phyloP scores from a whole-genome alignment of 2,329 filamentous ascomycete genomes.

The Colletotrichum sp. region DNA sequence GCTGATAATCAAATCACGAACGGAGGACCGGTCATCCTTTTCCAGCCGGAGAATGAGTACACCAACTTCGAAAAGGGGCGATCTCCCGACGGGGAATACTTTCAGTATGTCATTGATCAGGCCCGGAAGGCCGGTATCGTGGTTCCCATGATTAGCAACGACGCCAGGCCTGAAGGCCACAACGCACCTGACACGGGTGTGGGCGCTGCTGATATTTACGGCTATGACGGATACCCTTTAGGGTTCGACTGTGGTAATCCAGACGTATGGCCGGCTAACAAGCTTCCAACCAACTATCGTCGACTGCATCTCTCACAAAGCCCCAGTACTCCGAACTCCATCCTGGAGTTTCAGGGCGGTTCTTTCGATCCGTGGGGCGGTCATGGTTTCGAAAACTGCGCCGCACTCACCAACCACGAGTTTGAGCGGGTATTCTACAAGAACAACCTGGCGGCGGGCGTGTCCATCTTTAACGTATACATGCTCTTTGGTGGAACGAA shows the following conservation, averaged over 20 bases:
- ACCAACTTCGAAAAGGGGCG: constrained; percentile 50
- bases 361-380: constrained; percentile 80
- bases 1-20: constrained; percentile 82
- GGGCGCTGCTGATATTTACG: constrained; percentile 38
- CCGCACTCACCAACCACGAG: constrained; percentile 70
- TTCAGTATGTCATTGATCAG: constrained; percentile 74
- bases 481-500: constrained; percentile 85
- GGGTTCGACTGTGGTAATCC: constrained; percentile 66
- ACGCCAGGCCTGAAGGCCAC: constrained; percentile 64
- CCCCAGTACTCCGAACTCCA: constrained; percentile 66
- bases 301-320: constrained; percentile 48
- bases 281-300: constrained; percentile 49
- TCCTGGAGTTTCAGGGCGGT: constrained; percentile 74
- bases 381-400: constrained; percentile 70
- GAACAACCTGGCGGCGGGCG: constrained; percentile 70
- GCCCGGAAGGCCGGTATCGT: constrained; percentile 71
- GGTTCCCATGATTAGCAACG: constrained; percentile 79
- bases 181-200: constrained; percentile 67
- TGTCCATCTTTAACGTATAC: constrained; percentile 74
- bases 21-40: constrained; percentile 78
- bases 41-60: constrained; percentile 87
- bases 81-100: constrained; percentile 69
- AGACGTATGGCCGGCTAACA: constrained; percentile 32
- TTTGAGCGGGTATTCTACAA: constrained; percentile 83
- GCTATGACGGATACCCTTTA: constrained; percentile 67